A percentile compares a stretch with the other conserved stretches of the same genome.
phyloP scores from a whole-genome alignment of 306 rosid genomes.

The Cicer cuneatum region DNA sequence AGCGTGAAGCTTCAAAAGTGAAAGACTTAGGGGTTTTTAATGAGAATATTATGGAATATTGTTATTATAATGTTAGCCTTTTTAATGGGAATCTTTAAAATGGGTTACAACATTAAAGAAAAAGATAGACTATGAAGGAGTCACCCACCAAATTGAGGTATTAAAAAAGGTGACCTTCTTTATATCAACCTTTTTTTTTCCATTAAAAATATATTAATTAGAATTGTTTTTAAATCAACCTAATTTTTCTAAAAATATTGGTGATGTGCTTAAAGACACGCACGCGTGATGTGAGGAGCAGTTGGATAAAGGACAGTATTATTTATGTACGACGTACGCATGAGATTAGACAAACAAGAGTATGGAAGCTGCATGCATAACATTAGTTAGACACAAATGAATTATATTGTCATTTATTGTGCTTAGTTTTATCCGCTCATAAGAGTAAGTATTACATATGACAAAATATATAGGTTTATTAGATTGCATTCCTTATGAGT shows the following conservation, averaged over 20 bases:
- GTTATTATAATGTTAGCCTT: constrained; percentile 48
- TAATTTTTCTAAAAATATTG: neutral
- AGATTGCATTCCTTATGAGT: no score
- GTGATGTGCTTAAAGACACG: constrained; percentile 36
- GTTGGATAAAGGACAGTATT: constrained; percentile 33
- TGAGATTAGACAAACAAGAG: constrained; percentile 10
- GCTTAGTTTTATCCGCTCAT: no score
- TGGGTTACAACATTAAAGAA: constrained; percentile 29
- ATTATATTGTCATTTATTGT: no score
- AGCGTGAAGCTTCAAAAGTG: constrained; percentile 48
- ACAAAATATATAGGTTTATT: no score
- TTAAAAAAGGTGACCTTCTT: constrained; percentile 30
- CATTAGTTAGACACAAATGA: no score
- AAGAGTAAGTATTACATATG: no score
- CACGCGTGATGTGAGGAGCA: constrained; percentile 40
- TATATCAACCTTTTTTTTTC: constrained; percentile 7
- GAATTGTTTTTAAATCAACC: no score
- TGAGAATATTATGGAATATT: constrained; percentile 35
- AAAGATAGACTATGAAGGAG: constrained; percentile 13
- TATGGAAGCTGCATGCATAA: neutral
- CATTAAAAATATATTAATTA: neutral
- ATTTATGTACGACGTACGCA: neutral
- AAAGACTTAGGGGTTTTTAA: neutral
- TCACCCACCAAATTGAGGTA: constrained; percentile 24
- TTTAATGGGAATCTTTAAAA: constrained; percentile 38